phyloP scores from a whole-genome alignment of 169 alveolate species.

The Plasmodium blacklocki region DNA sequence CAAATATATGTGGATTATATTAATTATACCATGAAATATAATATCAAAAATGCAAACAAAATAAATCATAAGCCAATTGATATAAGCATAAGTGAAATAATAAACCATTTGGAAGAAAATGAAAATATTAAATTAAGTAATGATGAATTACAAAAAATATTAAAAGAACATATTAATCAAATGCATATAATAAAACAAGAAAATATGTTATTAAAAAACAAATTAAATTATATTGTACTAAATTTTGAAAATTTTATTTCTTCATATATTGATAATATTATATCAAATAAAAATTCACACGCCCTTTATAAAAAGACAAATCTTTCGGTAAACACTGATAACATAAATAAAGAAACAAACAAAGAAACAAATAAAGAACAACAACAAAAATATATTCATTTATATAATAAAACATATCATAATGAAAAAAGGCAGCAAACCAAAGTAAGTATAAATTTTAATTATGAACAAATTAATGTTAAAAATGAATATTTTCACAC shows the following conservation, averaged over 20 bases:
- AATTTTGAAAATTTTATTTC: conserved; percentile 52
- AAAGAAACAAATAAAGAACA: neutral
- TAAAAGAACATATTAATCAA: conserved; percentile 23
- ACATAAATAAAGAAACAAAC: neutral
- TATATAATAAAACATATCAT: too few species aligned
- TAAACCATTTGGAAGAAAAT: conserved; percentile 18
- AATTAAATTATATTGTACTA: conserved; percentile 59
- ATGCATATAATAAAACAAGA: conserved; percentile 38
- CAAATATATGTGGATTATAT: too few species aligned
- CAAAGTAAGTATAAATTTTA: conserved; percentile 34
- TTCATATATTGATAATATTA: conserved; percentile 16
- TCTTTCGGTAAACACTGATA: too few species aligned
- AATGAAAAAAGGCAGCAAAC: neutral
- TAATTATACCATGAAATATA: too few species aligned
- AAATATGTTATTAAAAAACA: conserved; percentile 48
- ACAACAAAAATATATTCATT: neutral
- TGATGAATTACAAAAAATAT: conserved; percentile 13
- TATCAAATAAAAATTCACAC: neutral
- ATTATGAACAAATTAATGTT: conserved; percentile 34
- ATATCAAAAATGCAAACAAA: too few species aligned
- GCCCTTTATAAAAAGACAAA: neutral
- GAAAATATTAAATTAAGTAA: conserved; percentile 11
- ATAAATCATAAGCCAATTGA: too few species aligned
- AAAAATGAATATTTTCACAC: conserved; percentile 62
- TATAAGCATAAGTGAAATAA: neutral